phyloP scores from a whole-genome alignment of 768 basidiomycete species.

The Mycena albidolilacea region DNA sequence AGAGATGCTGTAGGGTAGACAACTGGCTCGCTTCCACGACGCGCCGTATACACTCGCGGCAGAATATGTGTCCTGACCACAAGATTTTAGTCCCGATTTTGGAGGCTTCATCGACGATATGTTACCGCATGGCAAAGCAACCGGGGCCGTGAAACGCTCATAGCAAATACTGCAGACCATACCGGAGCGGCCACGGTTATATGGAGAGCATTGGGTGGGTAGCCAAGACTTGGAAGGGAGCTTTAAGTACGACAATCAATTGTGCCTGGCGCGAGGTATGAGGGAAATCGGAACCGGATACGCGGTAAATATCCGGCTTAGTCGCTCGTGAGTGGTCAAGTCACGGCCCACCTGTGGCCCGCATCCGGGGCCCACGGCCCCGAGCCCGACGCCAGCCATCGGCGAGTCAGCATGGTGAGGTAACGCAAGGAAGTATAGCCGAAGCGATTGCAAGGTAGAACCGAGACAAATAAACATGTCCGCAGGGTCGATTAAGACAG shows the following conservation, averaged over 20 bases:
- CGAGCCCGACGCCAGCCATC: no score
- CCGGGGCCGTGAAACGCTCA: constrained; percentile 18
- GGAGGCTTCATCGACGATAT: neutral
- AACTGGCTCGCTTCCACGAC: constrained; percentile 1
- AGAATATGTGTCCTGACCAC: constrained; percentile 23
- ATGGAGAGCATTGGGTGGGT: neutral
- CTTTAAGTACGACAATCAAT: neutral
- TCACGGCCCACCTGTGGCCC: no score
- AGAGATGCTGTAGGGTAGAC: constrained; percentile 10
- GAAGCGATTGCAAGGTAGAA: neutral
- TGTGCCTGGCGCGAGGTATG: neutral
- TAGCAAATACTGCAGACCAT: constrained; percentile 35
- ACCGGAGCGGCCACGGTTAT: neutral
- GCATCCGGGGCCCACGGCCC: neutral
- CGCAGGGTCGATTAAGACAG: neutral
- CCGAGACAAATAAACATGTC: neutral
- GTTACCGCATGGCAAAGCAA: constrained; percentile 28
- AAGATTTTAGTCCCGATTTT: neutral
- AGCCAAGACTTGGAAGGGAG: neutral
- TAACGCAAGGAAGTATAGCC: neutral
- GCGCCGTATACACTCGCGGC: constrained; percentile 19
- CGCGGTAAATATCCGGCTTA: neutral
- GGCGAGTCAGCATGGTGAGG: constrained; percentile 3
- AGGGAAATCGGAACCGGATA: no score
- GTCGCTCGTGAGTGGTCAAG: neutral